These are phyloP conservation scores for Gonapodya sp. DNA, from an alignment of 192 early-diverging fungal genomes.

Conservation along the genomic window DNA sequence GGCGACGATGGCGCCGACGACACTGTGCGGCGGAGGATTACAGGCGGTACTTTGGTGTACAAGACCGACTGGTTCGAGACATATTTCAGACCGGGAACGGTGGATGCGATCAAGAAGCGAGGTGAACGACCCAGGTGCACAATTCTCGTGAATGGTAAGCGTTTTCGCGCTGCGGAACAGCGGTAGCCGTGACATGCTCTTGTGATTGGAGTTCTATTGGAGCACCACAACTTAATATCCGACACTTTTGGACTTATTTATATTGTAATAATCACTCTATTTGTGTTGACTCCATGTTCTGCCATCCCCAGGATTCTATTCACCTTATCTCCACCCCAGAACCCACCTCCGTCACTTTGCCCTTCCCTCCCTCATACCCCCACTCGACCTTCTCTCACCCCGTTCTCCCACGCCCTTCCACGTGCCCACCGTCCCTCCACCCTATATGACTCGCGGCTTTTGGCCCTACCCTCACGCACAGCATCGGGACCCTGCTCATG, in stretches of 20 bases:
- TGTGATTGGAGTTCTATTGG: too few species aligned
- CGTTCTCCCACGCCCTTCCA: neutral
- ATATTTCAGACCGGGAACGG: conserved; percentile 16
- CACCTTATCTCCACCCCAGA: conserved; percentile 4
- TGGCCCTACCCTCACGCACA: neutral
- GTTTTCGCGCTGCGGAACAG: too few species aligned
- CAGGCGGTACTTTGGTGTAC: conserved; percentile 9
- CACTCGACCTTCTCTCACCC: too few species aligned
- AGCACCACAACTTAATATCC: too few species aligned
- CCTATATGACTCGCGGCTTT: neutral
- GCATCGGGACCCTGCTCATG: neutral
- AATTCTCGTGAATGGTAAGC: too few species aligned
- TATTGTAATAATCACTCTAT: too few species aligned
- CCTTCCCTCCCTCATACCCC: conserved; percentile 7
- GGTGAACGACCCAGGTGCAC: neutral
- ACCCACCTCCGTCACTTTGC: conserved; percentile 16
- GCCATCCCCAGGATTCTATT: conserved; percentile 9
- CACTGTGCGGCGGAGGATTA: too few species aligned
- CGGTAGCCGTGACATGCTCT: too few species aligned
- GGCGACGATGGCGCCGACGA: too few species aligned
- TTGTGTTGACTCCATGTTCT: too few species aligned
- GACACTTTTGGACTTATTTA: too few species aligned
- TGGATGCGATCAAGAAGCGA: neutral
- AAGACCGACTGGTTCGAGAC: conserved; percentile 22
- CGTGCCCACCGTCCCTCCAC: neutral